Conservation (phyloP, 1,284 basidiomycete genomes). For the Ganoderma meredithae region DNA sequence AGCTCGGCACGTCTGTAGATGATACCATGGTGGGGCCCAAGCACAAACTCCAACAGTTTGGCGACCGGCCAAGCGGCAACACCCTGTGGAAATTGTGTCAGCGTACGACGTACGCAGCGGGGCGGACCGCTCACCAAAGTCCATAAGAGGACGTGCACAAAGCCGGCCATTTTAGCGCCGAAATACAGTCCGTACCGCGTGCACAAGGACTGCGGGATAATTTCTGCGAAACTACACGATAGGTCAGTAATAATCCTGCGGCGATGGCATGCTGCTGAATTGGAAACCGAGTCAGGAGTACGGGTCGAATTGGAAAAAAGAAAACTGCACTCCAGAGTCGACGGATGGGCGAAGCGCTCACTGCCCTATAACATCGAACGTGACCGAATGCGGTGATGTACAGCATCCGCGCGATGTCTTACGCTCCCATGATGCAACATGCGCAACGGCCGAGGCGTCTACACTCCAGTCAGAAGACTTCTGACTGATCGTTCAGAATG, state of each 20-base stretch:
- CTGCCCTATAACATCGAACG: neutral
- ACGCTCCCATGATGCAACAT: neutral
- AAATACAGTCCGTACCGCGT: slow-evolving; percentile 92
- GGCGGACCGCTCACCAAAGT: slow-evolving; percentile 57
- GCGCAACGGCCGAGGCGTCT: neutral
- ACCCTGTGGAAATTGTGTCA: slow-evolving; percentile 50
- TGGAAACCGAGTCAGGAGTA: neutral
- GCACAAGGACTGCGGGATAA: slow-evolving; percentile 91
- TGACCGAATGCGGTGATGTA: neutral
- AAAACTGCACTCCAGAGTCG: neutral
- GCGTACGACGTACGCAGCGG: neutral
- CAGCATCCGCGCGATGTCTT: neutral
- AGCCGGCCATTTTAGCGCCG: slow-evolving; percentile 88
- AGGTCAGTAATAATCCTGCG: neutral
- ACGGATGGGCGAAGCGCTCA: neutral
- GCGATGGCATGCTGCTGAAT: neutral
- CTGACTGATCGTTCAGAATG: neutral
- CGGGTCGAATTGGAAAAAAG: neutral
- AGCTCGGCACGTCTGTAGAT: slow-evolving; percentile 67
- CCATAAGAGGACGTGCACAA: slow-evolving; percentile 77
- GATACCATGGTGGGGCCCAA: slow-evolving; percentile 71
- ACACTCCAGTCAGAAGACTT: neutral
- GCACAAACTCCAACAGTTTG: slow-evolving; percentile 67
- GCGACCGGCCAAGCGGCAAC: slow-evolving; percentile 85
- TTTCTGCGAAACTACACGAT: slow-evolving; percentile 81